These are phyloP conservation scores for Elaeis oleifera DNA, from an alignment of 202 grass and related monocot genomes.

Conservation along the genomic window DNA sequence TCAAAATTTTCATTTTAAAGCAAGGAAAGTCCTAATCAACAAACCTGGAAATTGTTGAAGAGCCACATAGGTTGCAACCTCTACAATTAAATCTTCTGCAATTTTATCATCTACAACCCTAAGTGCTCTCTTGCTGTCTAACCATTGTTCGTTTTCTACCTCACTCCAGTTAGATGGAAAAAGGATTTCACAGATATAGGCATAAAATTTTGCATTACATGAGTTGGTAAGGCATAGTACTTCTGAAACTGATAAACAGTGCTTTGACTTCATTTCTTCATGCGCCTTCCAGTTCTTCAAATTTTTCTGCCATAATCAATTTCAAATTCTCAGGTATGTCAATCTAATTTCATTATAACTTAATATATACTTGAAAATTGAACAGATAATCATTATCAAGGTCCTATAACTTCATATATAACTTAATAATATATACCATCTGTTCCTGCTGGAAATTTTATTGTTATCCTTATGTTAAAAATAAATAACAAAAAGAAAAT, in stretches of 20 bases:
- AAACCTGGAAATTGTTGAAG: constrained; percentile 35
- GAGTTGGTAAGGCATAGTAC: constrained; percentile 23
- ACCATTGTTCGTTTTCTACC: constrained; percentile 12
- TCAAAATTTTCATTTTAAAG: too few relatives aligned
- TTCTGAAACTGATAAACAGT: constrained; percentile 29
- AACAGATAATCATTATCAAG: too few relatives aligned
- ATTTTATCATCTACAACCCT: constrained; percentile 30
- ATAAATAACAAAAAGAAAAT: too few relatives aligned
- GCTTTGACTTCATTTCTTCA: constrained; percentile 14
- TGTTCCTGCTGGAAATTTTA: too few relatives aligned
- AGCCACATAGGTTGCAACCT: constrained; percentile 60
- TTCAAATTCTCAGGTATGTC: too few relatives aligned
- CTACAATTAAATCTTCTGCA: constrained; percentile 31
- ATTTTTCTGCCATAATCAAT: constrained; percentile 15
- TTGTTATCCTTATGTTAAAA: too few relatives aligned
- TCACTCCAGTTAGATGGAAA: constrained; percentile 10
- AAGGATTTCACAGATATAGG: constrained; percentile 29
- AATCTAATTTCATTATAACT: too few relatives aligned
- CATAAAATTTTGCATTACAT: constrained; percentile 31
- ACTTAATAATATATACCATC: too few relatives aligned
- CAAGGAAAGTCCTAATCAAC: constrained; percentile 4
- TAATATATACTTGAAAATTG: too few relatives aligned
- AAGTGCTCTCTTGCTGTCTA: constrained; percentile 27
- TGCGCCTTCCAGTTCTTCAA: constrained; percentile 43
- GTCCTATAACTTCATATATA: too few relatives aligned